These are phyloP conservation scores for Tetrapisispora pingtungensis DNA, from an alignment of 805 yeast genomes.

Conservation along the genomic window DNA sequence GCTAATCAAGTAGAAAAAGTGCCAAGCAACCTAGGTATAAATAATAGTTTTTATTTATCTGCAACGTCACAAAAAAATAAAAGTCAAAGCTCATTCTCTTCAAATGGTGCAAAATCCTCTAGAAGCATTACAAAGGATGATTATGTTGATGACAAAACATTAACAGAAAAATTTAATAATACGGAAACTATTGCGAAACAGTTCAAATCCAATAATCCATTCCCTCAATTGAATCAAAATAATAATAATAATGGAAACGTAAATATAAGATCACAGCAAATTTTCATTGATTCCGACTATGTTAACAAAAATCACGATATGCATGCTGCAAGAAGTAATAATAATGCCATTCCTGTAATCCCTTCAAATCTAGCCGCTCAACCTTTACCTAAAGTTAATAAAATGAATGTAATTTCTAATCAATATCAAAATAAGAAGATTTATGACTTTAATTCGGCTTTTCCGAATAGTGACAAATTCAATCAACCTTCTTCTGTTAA, in stretches of 20 bases:
- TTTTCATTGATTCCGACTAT: not conserved
- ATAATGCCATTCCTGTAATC: too few relatives aligned
- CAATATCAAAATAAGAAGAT: not conserved
- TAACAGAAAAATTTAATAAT: constrained; percentile 1
- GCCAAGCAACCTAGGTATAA: not conserved
- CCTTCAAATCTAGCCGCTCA: not conserved
- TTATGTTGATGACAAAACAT: constrained; percentile 1
- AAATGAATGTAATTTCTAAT: not conserved
- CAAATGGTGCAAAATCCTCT: constrained; percentile 10
- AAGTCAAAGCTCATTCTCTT: constrained; percentile 17
- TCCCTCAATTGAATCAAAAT: constrained; percentile 19
- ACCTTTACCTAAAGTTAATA: not conserved
- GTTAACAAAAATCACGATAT: not conserved
- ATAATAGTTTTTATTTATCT: not conserved
- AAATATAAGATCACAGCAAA: not conserved
- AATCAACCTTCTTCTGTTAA: not conserved
- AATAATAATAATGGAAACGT: not conserved
- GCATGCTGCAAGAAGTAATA: too few relatives aligned
- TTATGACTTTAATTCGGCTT: not conserved
- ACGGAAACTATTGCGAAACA: constrained; percentile 12
- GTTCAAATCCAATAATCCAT: constrained; percentile 30
- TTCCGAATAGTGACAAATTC: not conserved
- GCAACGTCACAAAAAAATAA: constrained; percentile 12
- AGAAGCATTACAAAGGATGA: constrained; percentile 6
- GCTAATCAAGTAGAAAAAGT: not conserved